phyloP scores from a whole-genome alignment of 768 basidiomycete genomes.

The Lentinula guzmanii region DNA sequence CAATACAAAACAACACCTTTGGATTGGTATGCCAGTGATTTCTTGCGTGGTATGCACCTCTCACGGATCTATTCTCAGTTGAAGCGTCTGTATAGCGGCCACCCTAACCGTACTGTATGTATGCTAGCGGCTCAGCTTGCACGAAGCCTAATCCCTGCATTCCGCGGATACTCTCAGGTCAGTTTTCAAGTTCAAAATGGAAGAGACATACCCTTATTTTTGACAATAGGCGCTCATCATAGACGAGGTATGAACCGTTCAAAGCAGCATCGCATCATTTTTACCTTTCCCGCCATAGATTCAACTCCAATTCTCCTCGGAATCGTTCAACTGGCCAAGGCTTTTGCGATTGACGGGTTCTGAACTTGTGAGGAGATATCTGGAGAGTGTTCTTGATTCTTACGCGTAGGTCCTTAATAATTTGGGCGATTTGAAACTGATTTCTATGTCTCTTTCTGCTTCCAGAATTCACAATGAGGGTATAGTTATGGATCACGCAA shows the following conservation, averaged over 20 bases:
- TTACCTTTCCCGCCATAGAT: conserved; percentile 36
- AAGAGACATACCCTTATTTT: background rate
- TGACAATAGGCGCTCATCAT: conserved; percentile 61
- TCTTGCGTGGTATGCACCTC: background rate
- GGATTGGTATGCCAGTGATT: conserved; percentile 39
- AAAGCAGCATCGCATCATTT: conserved; percentile 10
- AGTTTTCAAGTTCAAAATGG: conserved; percentile 8
- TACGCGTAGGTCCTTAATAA: conserved; percentile 53
- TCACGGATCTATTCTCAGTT: conserved; percentile 22
- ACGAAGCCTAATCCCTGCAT: conserved; percentile 74
- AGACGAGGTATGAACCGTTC: conserved; percentile 52
- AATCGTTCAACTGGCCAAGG: conserved; percentile 65
- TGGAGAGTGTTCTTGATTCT: conserved; percentile 62
- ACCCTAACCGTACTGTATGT: conserved; percentile 64
- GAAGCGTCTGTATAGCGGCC: conserved; percentile 39
- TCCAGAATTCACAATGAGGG: conserved; percentile 63
- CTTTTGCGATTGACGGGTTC: conserved; percentile 51
- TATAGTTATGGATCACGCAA: conserved; percentile 66
- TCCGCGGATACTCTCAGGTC: conserved; percentile 78
- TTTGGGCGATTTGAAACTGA: background rate
- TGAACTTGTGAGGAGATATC: conserved; percentile 58
- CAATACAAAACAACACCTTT: conserved; percentile 46
- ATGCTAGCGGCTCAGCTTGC: conserved; percentile 67
- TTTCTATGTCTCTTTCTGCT: background rate
- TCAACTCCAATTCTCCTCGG: conserved; percentile 62